These are phyloP conservation scores for Syncephalis plumigaleata DNA, from an alignment of 371 early-diverging fungal genomes.

Conservation along the genomic window DNA sequence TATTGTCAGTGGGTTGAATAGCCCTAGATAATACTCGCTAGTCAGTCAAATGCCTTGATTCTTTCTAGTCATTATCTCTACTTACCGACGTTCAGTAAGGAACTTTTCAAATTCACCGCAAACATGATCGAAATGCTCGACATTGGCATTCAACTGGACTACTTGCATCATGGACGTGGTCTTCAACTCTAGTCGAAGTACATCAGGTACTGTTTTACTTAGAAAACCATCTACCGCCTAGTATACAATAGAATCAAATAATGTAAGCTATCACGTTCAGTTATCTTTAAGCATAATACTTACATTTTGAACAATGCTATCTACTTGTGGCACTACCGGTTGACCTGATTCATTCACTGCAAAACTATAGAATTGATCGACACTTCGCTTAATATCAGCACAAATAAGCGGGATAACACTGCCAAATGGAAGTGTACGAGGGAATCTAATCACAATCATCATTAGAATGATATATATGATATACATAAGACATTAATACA, in stretches of 20 bases:
- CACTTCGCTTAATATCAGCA: constrained; percentile 47
- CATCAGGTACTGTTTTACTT: constrained; percentile 50
- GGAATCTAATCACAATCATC: constrained; percentile 51
- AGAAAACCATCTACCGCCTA: constrained; percentile 63
- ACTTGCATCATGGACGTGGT: constrained; percentile 52
- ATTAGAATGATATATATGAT: background rate
- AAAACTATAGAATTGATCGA: constrained; percentile 67
- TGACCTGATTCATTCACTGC: constrained; percentile 70
- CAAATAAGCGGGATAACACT: constrained; percentile 60
- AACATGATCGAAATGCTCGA: constrained; percentile 59
- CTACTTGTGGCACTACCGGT: constrained; percentile 52
- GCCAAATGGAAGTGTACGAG: constrained; percentile 65
- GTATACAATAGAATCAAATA: background rate
- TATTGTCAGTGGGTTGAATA: constrained; percentile 10
- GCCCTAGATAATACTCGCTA: background rate
- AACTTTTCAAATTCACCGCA: constrained; percentile 63
- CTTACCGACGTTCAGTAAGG: constrained; percentile 43
- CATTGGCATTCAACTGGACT: constrained; percentile 66
- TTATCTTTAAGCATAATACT: background rate
- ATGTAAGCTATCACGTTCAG: background rate
- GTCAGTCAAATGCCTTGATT: background rate
- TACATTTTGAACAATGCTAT: constrained; percentile 68
- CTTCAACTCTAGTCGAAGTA: constrained; percentile 42
- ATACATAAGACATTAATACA: background rate
- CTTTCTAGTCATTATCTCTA: background rate